Evolutionary conservation across 1,284 basidiomycete species (phyloP).

Genomic region (Prillingera fragicola): DNA sequence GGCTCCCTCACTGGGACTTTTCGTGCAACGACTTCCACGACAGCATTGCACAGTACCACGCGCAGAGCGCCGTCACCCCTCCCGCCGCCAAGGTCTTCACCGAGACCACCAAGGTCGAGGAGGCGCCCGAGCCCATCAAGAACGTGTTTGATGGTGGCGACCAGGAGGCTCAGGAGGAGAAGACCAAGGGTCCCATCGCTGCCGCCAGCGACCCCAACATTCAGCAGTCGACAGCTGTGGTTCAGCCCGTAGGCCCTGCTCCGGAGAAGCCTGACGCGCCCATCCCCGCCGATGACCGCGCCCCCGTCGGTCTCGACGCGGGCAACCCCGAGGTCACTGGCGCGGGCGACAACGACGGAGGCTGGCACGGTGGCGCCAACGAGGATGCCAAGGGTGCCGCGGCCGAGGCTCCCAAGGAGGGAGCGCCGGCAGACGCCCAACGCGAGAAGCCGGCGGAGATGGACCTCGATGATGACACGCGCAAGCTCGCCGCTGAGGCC

Average conservation of each 20-base stretch:
- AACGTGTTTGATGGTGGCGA: conserved; percentile 44
- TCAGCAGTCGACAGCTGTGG: conserved; percentile 31
- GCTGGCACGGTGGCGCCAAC: conserved; percentile 48
- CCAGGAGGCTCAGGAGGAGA: conserved; percentile 37
- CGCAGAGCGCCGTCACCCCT: conserved; percentile 7
- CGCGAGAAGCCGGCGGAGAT: conserved; percentile 27
- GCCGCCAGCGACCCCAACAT: conserved; percentile 39
- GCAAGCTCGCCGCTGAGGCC: conserved; percentile 34
- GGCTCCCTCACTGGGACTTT: conserved; percentile 95
- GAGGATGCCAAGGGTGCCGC: conserved; percentile 23
- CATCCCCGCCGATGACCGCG: conserved; percentile 36
- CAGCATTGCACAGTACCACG: conserved; percentile 31
- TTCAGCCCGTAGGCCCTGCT: conserved; percentile 3
- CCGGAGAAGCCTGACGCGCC: conserved; percentile 13
- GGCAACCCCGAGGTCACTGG: conserved; percentile 43
- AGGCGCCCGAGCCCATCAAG: conserved; percentile 44
- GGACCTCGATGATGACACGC: conserved; percentile 37
- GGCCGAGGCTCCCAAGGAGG: neutral
- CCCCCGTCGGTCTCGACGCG: conserved; percentile 46
- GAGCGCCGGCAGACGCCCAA: conserved; percentile 22
- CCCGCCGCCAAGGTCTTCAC: conserved; percentile 25
- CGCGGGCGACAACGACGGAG: conserved; percentile 36
- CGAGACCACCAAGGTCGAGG: conserved; percentile 31
- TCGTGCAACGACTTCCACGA: conserved; percentile 56
- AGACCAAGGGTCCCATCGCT: conserved; percentile 39